Percentiles rank a stretch among this genome's conserved stretches.
phyloP scores from a whole-genome alignment of 768 basidiomycete species.

The Psilocybe sp. region DNA sequence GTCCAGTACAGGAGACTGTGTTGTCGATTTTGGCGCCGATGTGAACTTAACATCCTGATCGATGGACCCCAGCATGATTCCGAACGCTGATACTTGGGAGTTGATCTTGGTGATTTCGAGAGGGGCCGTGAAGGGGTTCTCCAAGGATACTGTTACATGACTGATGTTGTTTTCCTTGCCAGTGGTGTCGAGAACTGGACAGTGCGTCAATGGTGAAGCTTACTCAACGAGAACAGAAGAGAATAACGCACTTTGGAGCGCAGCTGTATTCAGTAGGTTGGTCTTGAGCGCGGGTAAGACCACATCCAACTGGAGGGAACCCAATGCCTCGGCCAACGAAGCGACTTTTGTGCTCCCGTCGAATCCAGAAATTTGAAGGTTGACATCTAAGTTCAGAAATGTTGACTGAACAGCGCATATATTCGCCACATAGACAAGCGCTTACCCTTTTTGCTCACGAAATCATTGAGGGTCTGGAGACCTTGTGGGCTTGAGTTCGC shows the following conservation, averaged over 20 bases:
- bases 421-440: neutral
- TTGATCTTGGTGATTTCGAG: constrained; percentile 56
- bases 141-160: constrained; percentile 59
- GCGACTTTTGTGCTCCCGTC: constrained; percentile 55
- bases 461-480: constrained; percentile 61
- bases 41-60: constrained; percentile 47
- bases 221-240: neutral
- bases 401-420: neutral
- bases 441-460: constrained; percentile 58
- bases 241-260: constrained; percentile 43
- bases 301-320: constrained; percentile 52
- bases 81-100: constrained; percentile 60
- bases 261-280: constrained; percentile 52
- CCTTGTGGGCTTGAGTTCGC: constrained; percentile 62
- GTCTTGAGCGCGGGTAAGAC: constrained; percentile 60
- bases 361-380: constrained; percentile 56
- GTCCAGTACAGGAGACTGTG: constrained; percentile 54
- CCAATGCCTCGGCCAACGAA: constrained; percentile 60
- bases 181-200: constrained; percentile 59
- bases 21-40: constrained; percentile 50
- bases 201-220: neutral
- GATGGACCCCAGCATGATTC: constrained; percentile 62
- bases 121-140: constrained; percentile 65
- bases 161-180: constrained; percentile 60
- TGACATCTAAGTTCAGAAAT: constrained; percentile 39